Evolutionary conservation across 305 asterid species (phyloP).

Genomic region (Fraxinus sp.): DNA sequence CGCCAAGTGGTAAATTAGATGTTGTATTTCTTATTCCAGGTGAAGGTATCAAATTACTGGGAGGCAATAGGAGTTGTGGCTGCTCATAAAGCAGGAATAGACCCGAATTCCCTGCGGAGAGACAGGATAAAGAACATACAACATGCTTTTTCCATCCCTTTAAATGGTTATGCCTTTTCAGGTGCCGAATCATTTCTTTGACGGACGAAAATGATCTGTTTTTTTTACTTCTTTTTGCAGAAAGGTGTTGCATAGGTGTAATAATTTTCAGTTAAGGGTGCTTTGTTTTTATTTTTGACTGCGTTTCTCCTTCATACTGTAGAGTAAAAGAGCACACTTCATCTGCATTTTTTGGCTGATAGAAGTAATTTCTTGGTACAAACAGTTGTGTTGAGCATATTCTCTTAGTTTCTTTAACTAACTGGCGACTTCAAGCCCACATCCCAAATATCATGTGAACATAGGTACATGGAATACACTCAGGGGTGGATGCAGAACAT

Average conservation of each 20-base stretch:
- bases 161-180: constrained; percentile 26
- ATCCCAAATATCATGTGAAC: not conserved
- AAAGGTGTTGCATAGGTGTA: not conserved
- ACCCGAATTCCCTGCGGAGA: constrained; percentile 68
- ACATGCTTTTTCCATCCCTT: constrained; percentile 10
- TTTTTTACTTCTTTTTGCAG: not conserved
- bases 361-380: not conserved
- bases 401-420: no score
- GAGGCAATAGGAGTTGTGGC: constrained; percentile 87
- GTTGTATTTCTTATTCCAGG: constrained; percentile 36
- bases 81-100: constrained; percentile 86
- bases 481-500: no score
- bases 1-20: not conserved
- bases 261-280: not conserved
- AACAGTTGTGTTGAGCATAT: not conserved
- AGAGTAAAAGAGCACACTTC: not conserved
- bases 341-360: not conserved
- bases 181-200: constrained; percentile 11
- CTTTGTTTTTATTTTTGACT: not conserved
- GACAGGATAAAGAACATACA: constrained; percentile 51
- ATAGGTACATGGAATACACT: not conserved
- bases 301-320: not conserved
- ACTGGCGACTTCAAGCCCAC: not conserved
- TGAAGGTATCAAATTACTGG: constrained; percentile 81
- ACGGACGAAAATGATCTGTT: not conserved